These are phyloP conservation scores for Cordyceps fumosorosea DNA, from an alignment of 2,329 filamentous ascomycete genomes.

Conservation along the genomic window DNA sequence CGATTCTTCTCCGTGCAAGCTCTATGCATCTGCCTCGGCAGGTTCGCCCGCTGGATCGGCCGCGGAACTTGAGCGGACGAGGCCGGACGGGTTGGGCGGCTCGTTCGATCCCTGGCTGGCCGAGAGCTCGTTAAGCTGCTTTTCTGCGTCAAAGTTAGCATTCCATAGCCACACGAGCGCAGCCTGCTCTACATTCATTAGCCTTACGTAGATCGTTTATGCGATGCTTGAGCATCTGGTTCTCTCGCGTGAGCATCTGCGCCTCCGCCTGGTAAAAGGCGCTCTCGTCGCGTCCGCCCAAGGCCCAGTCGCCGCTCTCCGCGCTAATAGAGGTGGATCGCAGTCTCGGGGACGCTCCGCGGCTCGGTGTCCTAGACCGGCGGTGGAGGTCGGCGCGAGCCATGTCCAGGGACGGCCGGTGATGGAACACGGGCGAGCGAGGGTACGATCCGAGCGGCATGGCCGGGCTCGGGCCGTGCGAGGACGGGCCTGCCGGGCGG, in stretches of 20 bases:
- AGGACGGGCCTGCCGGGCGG: slow-evolving; percentile 31
- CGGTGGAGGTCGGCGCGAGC: slow-evolving; percentile 49
- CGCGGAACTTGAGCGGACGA: slow-evolving; percentile 40
- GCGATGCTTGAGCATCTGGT: slow-evolving; percentile 72
- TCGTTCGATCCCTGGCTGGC: slow-evolving; percentile 31
- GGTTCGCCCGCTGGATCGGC: slow-evolving; percentile 29
- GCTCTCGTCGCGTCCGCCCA: slow-evolving; percentile 64
- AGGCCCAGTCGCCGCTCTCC: slow-evolving; percentile 54
- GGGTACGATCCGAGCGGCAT: slow-evolving; percentile 38
- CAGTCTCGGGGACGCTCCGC: slow-evolving; percentile 49
- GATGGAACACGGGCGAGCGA: slow-evolving; percentile 43
- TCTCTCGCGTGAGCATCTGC: slow-evolving; percentile 69
- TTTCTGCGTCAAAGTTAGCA: slow-evolving; percentile 33
- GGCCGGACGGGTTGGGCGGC: slow-evolving; percentile 41
- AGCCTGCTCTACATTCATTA: neutral
- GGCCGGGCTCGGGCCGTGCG: slow-evolving; percentile 27
- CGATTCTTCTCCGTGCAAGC: neutral
- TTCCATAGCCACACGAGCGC: neutral
- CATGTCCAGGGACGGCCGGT: slow-evolving; percentile 53
- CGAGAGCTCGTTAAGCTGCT: slow-evolving; percentile 42
- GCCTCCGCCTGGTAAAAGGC: slow-evolving; percentile 80
- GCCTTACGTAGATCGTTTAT: slow-evolving; percentile 62
- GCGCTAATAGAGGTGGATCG: slow-evolving; percentile 51
- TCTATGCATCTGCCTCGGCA: slow-evolving; percentile 9
- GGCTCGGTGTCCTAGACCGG: slow-evolving; percentile 53